Base-by-base conservation (phyloP, 768 basidiomycete genomes). In the Leccinum arenicola region DNA sequence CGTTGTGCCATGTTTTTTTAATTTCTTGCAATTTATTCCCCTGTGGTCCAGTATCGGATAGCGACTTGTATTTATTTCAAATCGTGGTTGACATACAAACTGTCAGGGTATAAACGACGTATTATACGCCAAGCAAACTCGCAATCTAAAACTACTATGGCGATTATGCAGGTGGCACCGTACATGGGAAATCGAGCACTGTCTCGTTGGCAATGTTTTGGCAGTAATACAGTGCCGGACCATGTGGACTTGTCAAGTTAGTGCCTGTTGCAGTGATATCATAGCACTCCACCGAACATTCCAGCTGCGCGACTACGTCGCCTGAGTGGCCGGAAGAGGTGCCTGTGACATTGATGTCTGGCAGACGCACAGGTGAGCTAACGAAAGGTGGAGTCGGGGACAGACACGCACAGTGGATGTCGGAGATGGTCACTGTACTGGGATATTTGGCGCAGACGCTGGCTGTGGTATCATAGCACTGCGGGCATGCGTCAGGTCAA, bases 341-440 rank as follows among this genome's bases (percentile, higher is more conserved):
- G 4, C 80, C 81, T 1, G 71, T 72, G 47, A 81, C 68, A 59
- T 79, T 76, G 57, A 75, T 71, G 63, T 71, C 71, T 77, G 52
- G 33, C 43, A 25, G 10, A 31, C 4, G 29, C 4, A 27, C 8
- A 15, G 6, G 17, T n/a, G 11, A 25, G 36, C 2, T 12, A 6
- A 12, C 1, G 2, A 4, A 15, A 52, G 31, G 1, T 48, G 35
- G 6, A 14, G 4, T 4, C 4, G 23, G 10, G 1, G n/a, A 19
- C 1, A 15, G n/a, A 19, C 17, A 66, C 76, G 40, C 53, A 77
- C 74, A 79, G 57, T 77, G 77, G 11, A 80, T 69, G 57, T 81
- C 76, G 29, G 76, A 79, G 56, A 81, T 78, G 31, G 55, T 68
- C 15, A 75, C 50, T 15, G 61, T 70, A 61, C 71, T 74, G 12